Evolutionary conservation across 495 filamentous ascomycete species (phyloP).

Genomic region (Annulohypoxylon stygium): DNA sequence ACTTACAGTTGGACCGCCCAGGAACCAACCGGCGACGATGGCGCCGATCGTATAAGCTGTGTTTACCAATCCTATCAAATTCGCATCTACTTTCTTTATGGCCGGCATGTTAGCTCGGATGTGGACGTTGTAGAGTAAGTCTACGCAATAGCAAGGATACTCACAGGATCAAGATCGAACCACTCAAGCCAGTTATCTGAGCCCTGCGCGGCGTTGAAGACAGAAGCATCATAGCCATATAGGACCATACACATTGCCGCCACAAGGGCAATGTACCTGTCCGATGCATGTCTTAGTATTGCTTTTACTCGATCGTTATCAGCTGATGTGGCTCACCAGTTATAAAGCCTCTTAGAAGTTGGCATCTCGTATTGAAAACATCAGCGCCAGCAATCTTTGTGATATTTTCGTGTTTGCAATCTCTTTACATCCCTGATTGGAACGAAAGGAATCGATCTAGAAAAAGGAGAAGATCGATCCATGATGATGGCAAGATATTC

Average conservation of each 20-base stretch:
- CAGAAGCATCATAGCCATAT: conserved; percentile 75
- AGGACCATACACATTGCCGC: conserved; percentile 76
- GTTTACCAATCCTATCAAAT: conserved; percentile 69
- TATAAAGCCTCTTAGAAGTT: conserved; percentile 53
- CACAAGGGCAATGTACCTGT: conserved; percentile 73
- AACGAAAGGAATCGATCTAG: not conserved
- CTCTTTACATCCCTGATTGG: not conserved
- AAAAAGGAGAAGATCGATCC: not conserved
- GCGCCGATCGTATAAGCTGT: conserved; percentile 74
- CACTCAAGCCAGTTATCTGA: conserved; percentile 70
- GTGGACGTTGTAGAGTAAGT: not conserved
- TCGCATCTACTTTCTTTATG: conserved; percentile 48
- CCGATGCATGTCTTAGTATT: not conserved
- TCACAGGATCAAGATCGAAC: conserved; percentile 65
- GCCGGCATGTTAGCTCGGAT: conserved; percentile 8
- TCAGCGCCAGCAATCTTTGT: not conserved
- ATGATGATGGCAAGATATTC: not conserved
- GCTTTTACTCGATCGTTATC: not conserved
- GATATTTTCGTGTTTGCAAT: not conserved
- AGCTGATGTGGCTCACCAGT: conserved; percentile 48
- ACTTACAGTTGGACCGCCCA: conserved; percentile 64
- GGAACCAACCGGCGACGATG: conserved; percentile 72
- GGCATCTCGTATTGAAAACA: conserved; percentile 38
- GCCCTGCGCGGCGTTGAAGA: conserved; percentile 73
- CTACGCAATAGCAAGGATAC: conserved; percentile 11